These are phyloP conservation scores for Cercospora janseana DNA, from an alignment of 2,329 filamentous ascomycete genomes.

Conservation along the genomic window DNA sequence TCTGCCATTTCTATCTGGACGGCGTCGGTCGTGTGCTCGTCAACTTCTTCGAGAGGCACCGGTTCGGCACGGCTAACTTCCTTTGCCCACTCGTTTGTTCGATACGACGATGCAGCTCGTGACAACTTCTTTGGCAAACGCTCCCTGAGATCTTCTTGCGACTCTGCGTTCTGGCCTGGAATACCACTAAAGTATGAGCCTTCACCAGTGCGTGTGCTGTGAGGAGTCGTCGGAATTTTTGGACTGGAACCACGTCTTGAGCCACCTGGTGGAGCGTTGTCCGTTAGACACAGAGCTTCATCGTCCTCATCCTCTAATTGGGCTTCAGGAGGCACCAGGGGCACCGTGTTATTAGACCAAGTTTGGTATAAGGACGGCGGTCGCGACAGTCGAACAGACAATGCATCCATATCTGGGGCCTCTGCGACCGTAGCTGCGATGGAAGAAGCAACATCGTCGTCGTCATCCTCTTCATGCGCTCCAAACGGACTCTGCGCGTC, in stretches of 20 bases:
- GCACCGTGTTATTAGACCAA: slow-evolving; percentile 5
- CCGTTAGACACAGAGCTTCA: slow-evolving; percentile 20
- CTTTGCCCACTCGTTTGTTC: slow-evolving; percentile 96
- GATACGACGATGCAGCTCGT: slow-evolving; percentile 74
- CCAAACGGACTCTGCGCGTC: slow-evolving; percentile 33
- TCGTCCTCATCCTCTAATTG: slow-evolving; percentile 24
- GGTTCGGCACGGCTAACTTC: slow-evolving; percentile 76
- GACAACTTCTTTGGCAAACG: slow-evolving; percentile 70
- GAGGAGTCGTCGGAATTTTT: slow-evolving; percentile 10
- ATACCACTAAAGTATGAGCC: slow-evolving; percentile 7
- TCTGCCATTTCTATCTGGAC: slow-evolving; percentile 39
- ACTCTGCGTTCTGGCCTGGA: background rate
- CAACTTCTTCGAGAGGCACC: slow-evolving; percentile 41
- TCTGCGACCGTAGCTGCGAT: slow-evolving; percentile 26
- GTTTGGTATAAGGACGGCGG: slow-evolving; percentile 20
- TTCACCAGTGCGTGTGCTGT: slow-evolving; percentile 7
- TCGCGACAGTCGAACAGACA: slow-evolving; percentile 22
- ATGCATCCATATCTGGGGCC: slow-evolving; percentile 25
- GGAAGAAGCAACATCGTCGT: slow-evolving; percentile 27
- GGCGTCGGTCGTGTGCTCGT: slow-evolving; percentile 42
- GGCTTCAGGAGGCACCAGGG: slow-evolving; percentile 8
- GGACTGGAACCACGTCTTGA: slow-evolving; percentile 2
- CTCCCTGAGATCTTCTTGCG: slow-evolving; percentile 49
- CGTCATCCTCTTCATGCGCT: slow-evolving; percentile 40
- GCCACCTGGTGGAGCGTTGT: slow-evolving; percentile 13